Conservation (phyloP, 169 alveolate genomes). For the Plasmodium billcollinsi region DNA sequence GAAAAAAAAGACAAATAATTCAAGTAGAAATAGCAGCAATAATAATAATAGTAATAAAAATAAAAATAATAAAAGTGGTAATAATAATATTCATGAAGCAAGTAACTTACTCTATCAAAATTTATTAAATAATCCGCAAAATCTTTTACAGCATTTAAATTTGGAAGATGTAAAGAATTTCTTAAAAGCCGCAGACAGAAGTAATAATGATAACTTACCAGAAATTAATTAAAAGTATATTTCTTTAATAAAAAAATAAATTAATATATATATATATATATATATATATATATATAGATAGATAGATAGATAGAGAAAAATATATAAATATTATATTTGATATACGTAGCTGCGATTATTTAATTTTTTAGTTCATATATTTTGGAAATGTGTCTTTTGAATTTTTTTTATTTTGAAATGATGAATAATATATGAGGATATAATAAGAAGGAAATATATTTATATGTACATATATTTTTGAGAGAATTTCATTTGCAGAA, state of each 20-base stretch:
- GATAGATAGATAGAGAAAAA: neutral
- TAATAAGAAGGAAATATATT: too few species aligned
- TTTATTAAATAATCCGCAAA: neutral
- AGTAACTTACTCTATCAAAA: neutral
- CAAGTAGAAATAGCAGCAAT: too few species aligned
- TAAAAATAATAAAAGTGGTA: neutral
- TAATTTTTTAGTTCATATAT: too few species aligned
- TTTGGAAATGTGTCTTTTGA: too few species aligned
- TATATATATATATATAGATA: neutral
- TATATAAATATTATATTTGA: neutral
- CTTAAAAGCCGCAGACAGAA: conserved; percentile 54
- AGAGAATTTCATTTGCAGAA: too few species aligned
- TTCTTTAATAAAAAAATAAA: neutral
- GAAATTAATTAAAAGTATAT: conserved; percentile 9
- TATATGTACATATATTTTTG: too few species aligned
- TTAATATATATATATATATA: neutral
- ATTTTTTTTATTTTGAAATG: too few species aligned
- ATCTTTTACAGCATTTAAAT: conserved; percentile 43
- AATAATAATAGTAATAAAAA: neutral
- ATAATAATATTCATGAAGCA: neutral
- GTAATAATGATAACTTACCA: conserved; percentile 13
- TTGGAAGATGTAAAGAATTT: conserved; percentile 53
- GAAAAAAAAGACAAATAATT: too few species aligned
- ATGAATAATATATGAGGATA: too few species aligned
- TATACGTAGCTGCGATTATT: too few species aligned